These are phyloP conservation scores for Magnusiomyces tetraspermus DNA, from an alignment of 1,139 yeast species.

Conservation along the genomic window DNA sequence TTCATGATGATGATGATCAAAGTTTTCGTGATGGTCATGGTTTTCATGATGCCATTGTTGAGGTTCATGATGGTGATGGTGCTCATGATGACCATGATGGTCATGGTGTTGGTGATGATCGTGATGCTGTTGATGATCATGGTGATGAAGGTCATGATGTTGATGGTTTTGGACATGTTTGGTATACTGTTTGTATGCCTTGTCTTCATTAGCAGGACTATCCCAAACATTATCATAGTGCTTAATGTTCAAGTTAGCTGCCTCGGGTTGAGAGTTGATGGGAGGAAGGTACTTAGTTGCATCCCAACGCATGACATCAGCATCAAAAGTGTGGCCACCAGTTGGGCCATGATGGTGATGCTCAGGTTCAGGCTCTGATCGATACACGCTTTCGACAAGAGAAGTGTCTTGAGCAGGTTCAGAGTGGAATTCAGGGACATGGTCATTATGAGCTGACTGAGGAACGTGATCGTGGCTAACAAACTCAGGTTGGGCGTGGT, in stretches of 20 bases:
- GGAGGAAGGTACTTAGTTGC: constrained; percentile 38
- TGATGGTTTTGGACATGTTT: background rate
- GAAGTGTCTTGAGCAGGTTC: too few relatives aligned
- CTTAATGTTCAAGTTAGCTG: constrained; percentile 26
- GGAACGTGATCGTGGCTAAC: too few relatives aligned
- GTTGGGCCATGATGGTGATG: background rate
- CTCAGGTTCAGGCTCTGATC: background rate
- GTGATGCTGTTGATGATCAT: background rate
- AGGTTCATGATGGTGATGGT: constrained; percentile 2
- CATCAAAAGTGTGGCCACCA: constrained; percentile 22
- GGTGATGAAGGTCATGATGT: constrained; percentile 9
- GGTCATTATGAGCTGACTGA: background rate
- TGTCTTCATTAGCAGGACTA: constrained; percentile 9
- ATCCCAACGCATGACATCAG: constrained; percentile 35
- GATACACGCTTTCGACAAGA: background rate
- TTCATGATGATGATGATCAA: background rate
- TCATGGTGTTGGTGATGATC: constrained; percentile 8
- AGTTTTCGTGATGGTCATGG: background rate
- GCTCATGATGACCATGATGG: constrained; percentile 1
- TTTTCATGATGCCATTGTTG: background rate
- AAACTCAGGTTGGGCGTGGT: background rate
- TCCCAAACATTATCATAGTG: constrained; percentile 28
- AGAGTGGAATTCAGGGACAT: background rate
- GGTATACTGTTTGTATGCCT: background rate
- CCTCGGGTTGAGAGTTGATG: constrained; percentile 34